Percentiles rank a stretch among this genome's conserved stretches.
These are phyloP conservation scores for Melaleuca quinquenervia DNA, from an alignment of 345 rosid genomes.

Conservation along the genomic window DNA sequence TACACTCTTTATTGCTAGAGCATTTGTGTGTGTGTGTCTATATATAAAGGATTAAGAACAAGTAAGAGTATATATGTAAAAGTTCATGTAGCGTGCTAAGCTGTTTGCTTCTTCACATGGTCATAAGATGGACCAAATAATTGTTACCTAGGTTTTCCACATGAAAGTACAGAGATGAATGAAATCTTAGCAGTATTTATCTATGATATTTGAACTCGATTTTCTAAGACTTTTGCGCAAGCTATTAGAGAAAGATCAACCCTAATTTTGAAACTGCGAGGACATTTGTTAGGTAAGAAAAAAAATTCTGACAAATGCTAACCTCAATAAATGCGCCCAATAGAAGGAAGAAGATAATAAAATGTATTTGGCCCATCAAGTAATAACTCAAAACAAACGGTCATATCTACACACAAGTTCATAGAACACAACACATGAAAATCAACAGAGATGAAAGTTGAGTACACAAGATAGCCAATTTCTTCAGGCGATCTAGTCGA, in stretches of 20 bases:
- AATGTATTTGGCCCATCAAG: background rate
- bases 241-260: background rate
- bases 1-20: background rate
- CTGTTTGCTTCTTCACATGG: background rate
- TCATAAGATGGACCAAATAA: background rate
- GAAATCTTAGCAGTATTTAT: background rate
- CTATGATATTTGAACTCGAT: background rate
- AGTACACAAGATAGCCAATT: background rate
- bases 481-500: background rate
- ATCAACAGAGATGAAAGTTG: background rate
- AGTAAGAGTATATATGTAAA: background rate
- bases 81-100: background rate
- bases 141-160: background rate
- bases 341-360: background rate
- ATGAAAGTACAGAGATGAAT: background rate
- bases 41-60: background rate
- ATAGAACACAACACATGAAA: background rate
- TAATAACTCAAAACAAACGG: background rate
- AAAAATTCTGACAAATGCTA: background rate
- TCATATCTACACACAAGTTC: background rate
- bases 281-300: background rate
- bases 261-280: background rate
- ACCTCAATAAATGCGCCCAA: background rate
- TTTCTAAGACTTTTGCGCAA: background rate
- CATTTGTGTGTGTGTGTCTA: background rate